These are phyloP conservation scores for Scortechinia acanthostroma DNA, from an alignment of 2,329 filamentous ascomycete species.

Conservation along the genomic window DNA sequence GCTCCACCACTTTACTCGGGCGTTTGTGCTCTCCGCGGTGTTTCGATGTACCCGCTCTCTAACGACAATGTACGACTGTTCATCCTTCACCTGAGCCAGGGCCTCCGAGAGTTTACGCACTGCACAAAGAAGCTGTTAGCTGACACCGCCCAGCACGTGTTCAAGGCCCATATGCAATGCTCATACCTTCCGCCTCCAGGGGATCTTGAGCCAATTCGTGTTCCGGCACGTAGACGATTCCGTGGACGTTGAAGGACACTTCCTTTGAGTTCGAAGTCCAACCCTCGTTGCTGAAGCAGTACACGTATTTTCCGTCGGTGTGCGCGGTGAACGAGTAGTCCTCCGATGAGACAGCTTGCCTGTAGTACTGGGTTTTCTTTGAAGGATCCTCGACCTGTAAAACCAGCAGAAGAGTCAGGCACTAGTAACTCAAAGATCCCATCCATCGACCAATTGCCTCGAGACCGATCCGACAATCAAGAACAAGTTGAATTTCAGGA, in stretches of 20 bases:
- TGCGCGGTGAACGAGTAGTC: constrained; percentile 86
- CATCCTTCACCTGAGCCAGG: constrained; percentile 87
- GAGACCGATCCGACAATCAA: too few species aligned
- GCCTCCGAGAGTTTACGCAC: constrained; percentile 79
- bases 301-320: constrained; percentile 80
- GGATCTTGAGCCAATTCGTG: constrained; percentile 78
- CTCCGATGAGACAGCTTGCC: constrained; percentile 77
- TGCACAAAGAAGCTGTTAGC: constrained; percentile 23
- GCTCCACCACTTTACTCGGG: constrained; percentile 98
- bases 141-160: constrained; percentile 4
- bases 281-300: constrained; percentile 99
- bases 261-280: constrained; percentile 96
- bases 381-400: constrained; percentile 70
- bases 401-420: too few species aligned
- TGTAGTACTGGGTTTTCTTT: constrained; percentile 70
- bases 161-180: not conserved
- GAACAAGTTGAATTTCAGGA: too few species aligned
- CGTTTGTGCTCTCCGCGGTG: constrained; percentile 96
- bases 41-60: constrained; percentile 95
- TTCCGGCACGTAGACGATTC: constrained; percentile 93
- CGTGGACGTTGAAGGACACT: constrained; percentile 98
- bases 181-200: constrained; percentile 80
- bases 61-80: constrained; percentile 93
- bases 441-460: too few species aligned
- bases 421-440: too few species aligned